Evolutionary conservation across 768 basidiomycete genomes (phyloP), one percentile per base, ranked within the genome.

Genomic region (Cubamyces sp.): DNA sequence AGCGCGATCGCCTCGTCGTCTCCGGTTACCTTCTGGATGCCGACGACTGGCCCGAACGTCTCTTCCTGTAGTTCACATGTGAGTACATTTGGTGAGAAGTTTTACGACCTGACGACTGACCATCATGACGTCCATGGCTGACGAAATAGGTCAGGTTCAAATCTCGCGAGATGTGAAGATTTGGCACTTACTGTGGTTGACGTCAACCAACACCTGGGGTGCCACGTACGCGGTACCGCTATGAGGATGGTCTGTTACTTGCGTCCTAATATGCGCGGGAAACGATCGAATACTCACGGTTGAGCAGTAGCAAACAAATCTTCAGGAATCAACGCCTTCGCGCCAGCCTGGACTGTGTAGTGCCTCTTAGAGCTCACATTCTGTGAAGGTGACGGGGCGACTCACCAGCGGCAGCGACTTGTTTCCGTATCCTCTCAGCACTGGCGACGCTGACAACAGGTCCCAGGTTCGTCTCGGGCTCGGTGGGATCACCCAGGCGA

Each of bases 71-170:
- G 25, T 42, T 19, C 21, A 26, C 6, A 34, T 42, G 50, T 51
- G 52, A 5, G 16, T 25, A 42, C 25, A 5, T 3, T 19, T 18
- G 15, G 28, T 47, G 21, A 6, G 18, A 30, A 14, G 26, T 14
- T 58, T 12, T 37, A 25, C 9, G 21, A 41, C 16, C 11, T 21
- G 57, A 30, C 12, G 9, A 49, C 76, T 4, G 66, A 88, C 95
- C 80, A 76, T 92, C 95, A 98, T 97, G 34, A 97, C 79, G 25
- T 94, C 90, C 95, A 98, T 97, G 16, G 81, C 92, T 93, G 62
- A 23, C 62, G 18, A 64, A 41, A 21, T 11, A 8, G 6, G 48
- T 11, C 23, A 26, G 39, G 39, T 19, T 25, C 40, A 14, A 1
- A 3, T 23, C 18, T 4, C 19, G 25, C 42, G 43, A 48, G 65